A percentile compares a stretch with the other conserved stretches of the same genome.
Evolutionary conservation across 2,329 filamentous ascomycete genomes (phyloP).

Genomic region (Colletotrichum sansevieriae): DNA sequence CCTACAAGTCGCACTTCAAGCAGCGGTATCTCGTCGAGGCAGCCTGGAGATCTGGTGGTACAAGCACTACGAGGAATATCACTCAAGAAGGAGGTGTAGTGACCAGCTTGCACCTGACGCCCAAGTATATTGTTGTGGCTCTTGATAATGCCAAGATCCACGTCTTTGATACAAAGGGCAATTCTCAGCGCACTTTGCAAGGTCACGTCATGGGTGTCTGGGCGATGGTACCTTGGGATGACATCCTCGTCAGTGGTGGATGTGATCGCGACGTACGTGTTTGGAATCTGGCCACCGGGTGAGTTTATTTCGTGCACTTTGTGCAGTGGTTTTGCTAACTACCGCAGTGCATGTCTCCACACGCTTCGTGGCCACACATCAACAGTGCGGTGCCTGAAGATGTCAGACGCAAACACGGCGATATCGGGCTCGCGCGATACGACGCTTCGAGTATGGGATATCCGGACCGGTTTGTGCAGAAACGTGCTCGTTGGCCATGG

Average conservation of each 20-base stretch:
- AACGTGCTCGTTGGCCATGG: slow-evolving; percentile 96
- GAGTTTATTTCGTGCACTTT: slow-evolving; percentile 50
- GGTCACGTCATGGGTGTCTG: slow-evolving; percentile 99
- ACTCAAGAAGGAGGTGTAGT: slow-evolving; percentile 97
- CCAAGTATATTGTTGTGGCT: slow-evolving; percentile 97
- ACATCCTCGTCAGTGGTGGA: slow-evolving; percentile 93
- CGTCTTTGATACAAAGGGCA: slow-evolving; percentile 93
- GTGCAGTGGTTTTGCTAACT: slow-evolving; percentile 36
- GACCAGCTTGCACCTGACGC: slow-evolving; percentile 92
- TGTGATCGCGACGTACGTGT: slow-evolving; percentile 97
- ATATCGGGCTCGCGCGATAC: slow-evolving; percentile 98
- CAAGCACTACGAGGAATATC: slow-evolving; percentile 85
- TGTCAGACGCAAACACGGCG: slow-evolving; percentile 93
- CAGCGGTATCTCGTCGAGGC: slow-evolving; percentile 97
- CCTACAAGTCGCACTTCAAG: slow-evolving; percentile 97
- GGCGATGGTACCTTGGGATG: slow-evolving; percentile 99
- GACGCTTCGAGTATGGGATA: slow-evolving; percentile 94
- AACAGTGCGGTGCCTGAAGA: slow-evolving; percentile 96
- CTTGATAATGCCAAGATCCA: slow-evolving; percentile 99
- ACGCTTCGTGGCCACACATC: slow-evolving; percentile 95
- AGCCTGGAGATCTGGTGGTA: slow-evolving; percentile 94
- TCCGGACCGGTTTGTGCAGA: slow-evolving; percentile 86
- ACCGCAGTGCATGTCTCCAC: slow-evolving; percentile 76
- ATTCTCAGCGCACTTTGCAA: slow-evolving; percentile 87
- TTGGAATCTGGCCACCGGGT: slow-evolving; percentile 96